Percentiles rank a stretch among this genome's conserved stretches.
phyloP scores from a whole-genome alignment of 75 land plant genomes.

The Cryptomeria japonica region DNA sequence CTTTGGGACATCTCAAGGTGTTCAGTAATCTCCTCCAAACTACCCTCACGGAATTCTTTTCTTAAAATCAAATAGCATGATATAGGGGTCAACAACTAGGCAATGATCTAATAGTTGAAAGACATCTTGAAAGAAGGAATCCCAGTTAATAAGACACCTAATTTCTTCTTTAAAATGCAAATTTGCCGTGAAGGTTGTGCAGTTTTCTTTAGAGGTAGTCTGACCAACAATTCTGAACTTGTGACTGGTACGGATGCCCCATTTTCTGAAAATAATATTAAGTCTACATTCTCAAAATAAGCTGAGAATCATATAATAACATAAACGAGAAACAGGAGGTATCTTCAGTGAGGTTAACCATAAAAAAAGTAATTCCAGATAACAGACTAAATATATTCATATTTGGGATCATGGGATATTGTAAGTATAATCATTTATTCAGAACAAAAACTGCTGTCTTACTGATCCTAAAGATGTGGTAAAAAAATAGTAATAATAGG shows the following conservation, averaged over 20 bases:
- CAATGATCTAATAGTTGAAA: not conserved
- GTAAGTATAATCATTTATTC: not conserved
- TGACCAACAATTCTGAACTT: not conserved
- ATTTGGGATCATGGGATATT: not conserved
- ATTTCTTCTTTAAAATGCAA: not conserved
- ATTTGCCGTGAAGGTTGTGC: not conserved
- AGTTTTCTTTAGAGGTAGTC: not conserved
- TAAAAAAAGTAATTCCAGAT: not conserved
- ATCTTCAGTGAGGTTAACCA: not conserved
- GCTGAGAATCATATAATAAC: not conserved
- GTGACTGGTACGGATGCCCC: not conserved
- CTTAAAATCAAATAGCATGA: not conserved
- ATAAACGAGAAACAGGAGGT: not conserved
- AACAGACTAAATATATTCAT: not conserved
- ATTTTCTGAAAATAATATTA: not conserved
- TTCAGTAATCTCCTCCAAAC: not conserved
- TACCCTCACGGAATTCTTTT: not conserved
- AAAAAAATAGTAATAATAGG: not conserved
- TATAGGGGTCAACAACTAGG: not conserved
- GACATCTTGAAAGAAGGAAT: not conserved
- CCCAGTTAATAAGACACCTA: not conserved
- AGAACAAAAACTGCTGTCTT: not conserved
- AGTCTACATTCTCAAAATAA: not conserved
- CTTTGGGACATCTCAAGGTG: not conserved
- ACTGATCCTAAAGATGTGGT: not conserved